Conservation (phyloP, 768 basidiomycete species). For the Tylopilus subfusipes region DNA sequence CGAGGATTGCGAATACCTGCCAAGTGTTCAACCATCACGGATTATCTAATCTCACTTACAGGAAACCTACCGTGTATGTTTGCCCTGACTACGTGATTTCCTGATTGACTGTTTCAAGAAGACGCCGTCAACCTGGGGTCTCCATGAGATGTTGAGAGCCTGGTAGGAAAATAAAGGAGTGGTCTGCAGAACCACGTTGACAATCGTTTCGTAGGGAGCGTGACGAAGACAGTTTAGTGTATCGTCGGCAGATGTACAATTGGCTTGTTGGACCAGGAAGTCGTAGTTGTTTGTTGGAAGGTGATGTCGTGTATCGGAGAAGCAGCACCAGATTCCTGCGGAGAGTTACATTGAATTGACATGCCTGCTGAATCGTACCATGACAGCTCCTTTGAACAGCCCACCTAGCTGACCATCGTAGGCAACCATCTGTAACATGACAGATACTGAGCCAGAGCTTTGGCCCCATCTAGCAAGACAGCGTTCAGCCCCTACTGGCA, state of each 20-base stretch:
- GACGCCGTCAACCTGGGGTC: conserved; percentile 5
- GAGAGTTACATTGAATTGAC: too few relatives aligned
- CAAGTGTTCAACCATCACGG: neutral
- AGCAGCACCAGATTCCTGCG: conserved; percentile 16
- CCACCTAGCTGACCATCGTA: conserved; percentile 10
- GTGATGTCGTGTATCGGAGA: conserved; percentile 2
- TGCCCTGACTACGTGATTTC: conserved; percentile 23
- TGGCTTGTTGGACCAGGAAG: conserved; percentile 10
- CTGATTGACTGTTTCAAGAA: neutral
- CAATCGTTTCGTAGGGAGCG: conserved; percentile 11
- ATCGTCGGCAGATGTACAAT: conserved; percentile 9
- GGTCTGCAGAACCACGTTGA: conserved; percentile 10
- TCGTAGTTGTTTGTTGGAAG: conserved; percentile 8
- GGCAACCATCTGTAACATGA: conserved; percentile 3
- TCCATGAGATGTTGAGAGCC: conserved; percentile 10
- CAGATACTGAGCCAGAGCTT: neutral
- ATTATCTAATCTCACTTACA: neutral
- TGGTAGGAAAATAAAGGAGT: conserved; percentile 11
- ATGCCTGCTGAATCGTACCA: too few relatives aligned
- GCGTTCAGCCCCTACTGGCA: neutral
- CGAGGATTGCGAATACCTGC: conserved; percentile 1
- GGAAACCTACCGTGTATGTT: conserved; percentile 26
- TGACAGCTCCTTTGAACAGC: conserved; percentile 17
- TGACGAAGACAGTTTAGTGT: conserved; percentile 18
- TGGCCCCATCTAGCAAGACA: neutral